phyloP scores from a whole-genome alignment of 495 filamentous ascomycete species.

The Terfezia boudieri region DNA sequence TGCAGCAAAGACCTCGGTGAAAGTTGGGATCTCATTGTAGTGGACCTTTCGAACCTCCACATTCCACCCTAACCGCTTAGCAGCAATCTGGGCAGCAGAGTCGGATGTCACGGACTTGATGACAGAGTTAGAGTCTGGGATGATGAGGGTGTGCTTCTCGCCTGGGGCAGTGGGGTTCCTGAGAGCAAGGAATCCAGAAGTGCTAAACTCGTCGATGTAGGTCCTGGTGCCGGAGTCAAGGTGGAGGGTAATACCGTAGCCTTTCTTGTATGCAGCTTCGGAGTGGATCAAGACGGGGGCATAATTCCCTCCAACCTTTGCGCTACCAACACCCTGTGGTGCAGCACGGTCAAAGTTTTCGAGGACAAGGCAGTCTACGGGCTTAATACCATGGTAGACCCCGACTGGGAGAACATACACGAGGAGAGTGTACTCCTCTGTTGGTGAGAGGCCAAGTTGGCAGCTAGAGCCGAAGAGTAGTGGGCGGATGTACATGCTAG shows the following conservation, averaged over 20 bases:
- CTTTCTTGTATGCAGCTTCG: constrained; percentile 45
- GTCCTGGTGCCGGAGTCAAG: constrained; percentile 57
- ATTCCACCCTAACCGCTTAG: constrained; percentile 36
- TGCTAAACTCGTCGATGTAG: constrained; percentile 79
- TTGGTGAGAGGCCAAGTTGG: constrained; percentile 58
- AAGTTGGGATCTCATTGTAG: constrained; percentile 44
- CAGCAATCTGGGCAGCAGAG: constrained; percentile 44
- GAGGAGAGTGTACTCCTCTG: constrained; percentile 70
- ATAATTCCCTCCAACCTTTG: constrained; percentile 62
- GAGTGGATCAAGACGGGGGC: constrained; percentile 63
- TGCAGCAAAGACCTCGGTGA: constrained; percentile 73
- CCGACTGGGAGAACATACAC: constrained; percentile 73
- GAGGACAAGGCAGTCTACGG: constrained; percentile 57
- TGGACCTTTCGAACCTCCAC: constrained; percentile 33
- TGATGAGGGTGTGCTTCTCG: constrained; percentile 40
- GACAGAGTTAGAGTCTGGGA: constrained; percentile 57
- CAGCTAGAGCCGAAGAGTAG: constrained; percentile 64
- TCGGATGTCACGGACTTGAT: constrained; percentile 66
- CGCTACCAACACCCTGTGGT: constrained; percentile 48
- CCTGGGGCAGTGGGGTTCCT: constrained; percentile 29
- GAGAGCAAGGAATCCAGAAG: constrained; percentile 63
- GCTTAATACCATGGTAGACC: constrained; percentile 69
- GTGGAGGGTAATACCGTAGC: constrained; percentile 72
- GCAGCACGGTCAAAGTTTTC: constrained; percentile 57
- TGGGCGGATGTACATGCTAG: constrained; percentile 74